Conservation (phyloP, 495 filamentous ascomycete species). For the Hyaloscypha finlandica region DNA sequence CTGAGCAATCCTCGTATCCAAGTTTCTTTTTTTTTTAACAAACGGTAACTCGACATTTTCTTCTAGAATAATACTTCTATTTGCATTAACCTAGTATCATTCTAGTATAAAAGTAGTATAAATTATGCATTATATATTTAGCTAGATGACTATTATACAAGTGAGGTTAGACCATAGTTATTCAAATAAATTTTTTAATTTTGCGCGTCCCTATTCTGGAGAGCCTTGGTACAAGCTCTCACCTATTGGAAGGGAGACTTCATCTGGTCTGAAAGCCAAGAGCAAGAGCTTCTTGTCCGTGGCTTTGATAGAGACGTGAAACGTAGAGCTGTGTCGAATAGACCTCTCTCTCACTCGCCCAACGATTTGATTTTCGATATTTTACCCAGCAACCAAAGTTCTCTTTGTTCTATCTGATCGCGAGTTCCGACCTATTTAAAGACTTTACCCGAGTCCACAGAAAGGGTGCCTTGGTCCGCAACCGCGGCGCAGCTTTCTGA, state of each 20-base stretch:
- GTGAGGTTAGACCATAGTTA: no score
- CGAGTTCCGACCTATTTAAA: neutral
- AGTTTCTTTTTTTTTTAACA: no score
- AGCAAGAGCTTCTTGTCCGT: neutral
- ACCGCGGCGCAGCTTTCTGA: neutral
- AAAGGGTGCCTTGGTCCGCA: neutral
- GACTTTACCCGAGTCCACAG: neutral
- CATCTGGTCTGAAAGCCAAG: neutral
- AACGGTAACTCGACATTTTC: no score
- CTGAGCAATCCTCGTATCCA: no score
- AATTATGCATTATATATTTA: no score
- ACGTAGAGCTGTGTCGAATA: neutral
- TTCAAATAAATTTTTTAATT: no score
- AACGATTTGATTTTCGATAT: neutral
- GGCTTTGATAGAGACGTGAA: neutral
- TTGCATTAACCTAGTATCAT: no score
- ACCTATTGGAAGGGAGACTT: neutral
- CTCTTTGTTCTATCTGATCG: neutral
- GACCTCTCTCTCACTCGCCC: neutral
- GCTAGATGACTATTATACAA: no score
- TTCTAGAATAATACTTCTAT: no score
- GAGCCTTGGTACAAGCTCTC: neutral
- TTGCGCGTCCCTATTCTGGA: neutral
- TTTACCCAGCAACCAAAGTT: neutral
- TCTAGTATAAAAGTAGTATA: no score